A percentile compares a stretch with the other conserved stretches of the same genome.
These are phyloP conservation scores for Claviceps sorghi DNA, from an alignment of 2,329 filamentous ascomycete genomes.

Conservation along the genomic window DNA sequence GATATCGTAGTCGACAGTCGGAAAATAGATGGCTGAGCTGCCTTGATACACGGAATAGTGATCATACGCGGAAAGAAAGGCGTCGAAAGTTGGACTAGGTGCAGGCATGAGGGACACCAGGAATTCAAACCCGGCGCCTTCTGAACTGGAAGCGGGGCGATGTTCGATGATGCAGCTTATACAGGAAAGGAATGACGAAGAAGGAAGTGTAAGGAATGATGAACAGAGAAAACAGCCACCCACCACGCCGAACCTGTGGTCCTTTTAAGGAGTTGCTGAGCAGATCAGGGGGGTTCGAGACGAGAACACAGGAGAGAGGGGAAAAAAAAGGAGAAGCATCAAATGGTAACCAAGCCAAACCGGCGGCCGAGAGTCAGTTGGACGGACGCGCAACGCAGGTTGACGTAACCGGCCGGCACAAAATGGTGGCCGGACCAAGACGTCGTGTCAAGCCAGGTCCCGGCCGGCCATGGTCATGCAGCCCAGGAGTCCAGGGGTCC, in stretches of 20 bases:
- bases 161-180: neutral
- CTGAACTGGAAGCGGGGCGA: neutral
- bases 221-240: neutral
- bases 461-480: constrained; percentile 1
- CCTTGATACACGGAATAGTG: neutral
- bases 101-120: constrained; percentile 1
- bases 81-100: neutral
- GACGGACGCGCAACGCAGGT: neutral
- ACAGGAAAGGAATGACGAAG: neutral
- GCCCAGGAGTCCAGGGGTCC: too few species aligned
- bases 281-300: neutral
- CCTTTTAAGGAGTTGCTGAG: constrained; percentile 1
- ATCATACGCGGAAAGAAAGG: neutral
- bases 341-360: neutral
- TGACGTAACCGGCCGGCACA: neutral
- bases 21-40: neutral
- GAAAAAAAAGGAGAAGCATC: neutral
- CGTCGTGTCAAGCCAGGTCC: constrained; percentile 3
- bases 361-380: neutral
- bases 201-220: constrained; percentile 1
- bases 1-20: constrained; percentile 1
- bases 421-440: neutral
- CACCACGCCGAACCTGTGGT: neutral
- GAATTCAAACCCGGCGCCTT: neutral
- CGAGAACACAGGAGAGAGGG: neutral